Conservation (phyloP, 169 alveolate species). For the Neospora caninum region DNA sequence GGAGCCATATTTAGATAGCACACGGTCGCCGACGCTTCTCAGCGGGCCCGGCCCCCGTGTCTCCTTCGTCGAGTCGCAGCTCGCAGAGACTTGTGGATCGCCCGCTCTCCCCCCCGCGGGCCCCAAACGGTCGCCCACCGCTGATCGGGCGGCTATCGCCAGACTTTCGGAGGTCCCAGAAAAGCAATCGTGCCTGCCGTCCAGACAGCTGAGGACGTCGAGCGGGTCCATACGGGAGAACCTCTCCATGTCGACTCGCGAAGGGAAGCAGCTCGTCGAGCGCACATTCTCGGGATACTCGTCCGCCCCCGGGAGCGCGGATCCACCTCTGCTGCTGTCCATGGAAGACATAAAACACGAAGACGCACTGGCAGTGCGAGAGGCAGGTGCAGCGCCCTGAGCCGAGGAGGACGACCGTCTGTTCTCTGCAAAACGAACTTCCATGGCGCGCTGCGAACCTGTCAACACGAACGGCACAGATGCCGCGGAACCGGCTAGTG, state of each 20-base stretch:
- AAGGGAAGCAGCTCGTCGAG: not conserved
- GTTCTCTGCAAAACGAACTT: slow-evolving; percentile 46
- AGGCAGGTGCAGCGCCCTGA: not conserved
- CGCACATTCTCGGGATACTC: not conserved
- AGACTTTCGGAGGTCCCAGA: not conserved
- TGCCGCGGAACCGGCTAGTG: not conserved
- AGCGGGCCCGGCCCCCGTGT: not conserved
- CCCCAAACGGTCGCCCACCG: not conserved
- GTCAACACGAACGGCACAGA: not conserved
- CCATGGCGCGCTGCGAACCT: slow-evolving; percentile 51
- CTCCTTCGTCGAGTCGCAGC: not conserved
- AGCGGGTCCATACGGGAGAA: not conserved
- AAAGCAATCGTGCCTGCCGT: not conserved
- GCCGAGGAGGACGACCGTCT: not conserved
- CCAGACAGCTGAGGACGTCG: not conserved
- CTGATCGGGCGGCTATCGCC: not conserved
- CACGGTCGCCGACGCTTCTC: not conserved
- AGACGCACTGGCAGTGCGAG: not conserved
- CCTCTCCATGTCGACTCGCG: not conserved
- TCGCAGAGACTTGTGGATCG: not conserved
- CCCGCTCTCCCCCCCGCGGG: not conserved
- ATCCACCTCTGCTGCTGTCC: no score
- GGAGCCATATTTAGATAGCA: not conserved
- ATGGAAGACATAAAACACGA: not conserved
- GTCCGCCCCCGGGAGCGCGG: not conserved